Conservation (phyloP, 805 yeast species). For the Isabelozyma rhagii region DNA sequence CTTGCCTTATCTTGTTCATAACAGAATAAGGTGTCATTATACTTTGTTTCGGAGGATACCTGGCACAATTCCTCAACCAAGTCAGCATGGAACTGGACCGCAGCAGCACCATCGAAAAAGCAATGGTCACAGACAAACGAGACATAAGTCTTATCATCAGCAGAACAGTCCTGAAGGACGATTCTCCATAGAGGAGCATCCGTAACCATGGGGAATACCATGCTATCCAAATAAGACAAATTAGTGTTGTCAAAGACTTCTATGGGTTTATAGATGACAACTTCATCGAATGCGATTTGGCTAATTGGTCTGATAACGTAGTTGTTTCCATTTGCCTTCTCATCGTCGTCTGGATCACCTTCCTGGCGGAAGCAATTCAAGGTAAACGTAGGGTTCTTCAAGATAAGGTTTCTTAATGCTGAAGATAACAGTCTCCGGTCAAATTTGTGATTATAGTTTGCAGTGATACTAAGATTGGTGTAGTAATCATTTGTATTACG, state of each 20-base stretch:
- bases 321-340: constrained; percentile 6
- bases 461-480: constrained; percentile 22
- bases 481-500: constrained; percentile 15
- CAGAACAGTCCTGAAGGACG: constrained; percentile 2
- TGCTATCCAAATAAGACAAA: constrained; percentile 9
- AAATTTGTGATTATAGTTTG: constrained; percentile 11
- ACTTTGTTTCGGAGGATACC: constrained; percentile 1
- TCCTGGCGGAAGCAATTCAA: constrained; percentile 13
- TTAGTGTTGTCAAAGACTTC: constrained; percentile 9
- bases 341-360: constrained; percentile 1
- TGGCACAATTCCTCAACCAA: constrained; percentile 12
- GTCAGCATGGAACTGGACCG: constrained; percentile 23
- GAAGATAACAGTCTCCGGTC: constrained; percentile 12
- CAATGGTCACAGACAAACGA: constrained; percentile 25
- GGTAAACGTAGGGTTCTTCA: constrained; percentile 12
- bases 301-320: constrained; percentile 12
- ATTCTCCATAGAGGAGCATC: constrained; percentile 21
- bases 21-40: constrained; percentile 3
- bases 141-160: constrained; percentile 10
- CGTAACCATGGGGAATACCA: constrained; percentile 3
- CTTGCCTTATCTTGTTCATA: constrained; percentile 3
- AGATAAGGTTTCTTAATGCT: constrained; percentile 12
- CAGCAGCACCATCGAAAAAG: constrained; percentile 32
- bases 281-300: constrained; percentile 15
- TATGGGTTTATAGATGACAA: constrained; percentile 12